Base-by-base conservation (phyloP, 768 basidiomycete species). In the Gymnopilus junonius region DNA sequence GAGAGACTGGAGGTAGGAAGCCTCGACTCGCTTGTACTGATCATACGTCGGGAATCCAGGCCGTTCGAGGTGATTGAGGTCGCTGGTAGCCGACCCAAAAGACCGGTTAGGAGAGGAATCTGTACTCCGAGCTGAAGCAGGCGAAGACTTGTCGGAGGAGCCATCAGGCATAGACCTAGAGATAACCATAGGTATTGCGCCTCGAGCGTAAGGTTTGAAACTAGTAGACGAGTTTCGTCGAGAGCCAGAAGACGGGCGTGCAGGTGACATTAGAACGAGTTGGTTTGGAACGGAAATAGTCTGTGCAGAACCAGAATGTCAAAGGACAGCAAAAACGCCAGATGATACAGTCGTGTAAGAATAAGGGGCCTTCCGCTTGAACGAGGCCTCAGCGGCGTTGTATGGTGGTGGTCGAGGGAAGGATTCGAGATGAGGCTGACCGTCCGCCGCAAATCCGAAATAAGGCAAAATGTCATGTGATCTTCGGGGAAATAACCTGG, bases 31-130 rank as follows among this genome's bases (percentile, higher is more conserved):
- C 51, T 86, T 82, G 76, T 89, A 92, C 53, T 85, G 83, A 8
- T 77, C 80, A 59, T 85, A 84, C 3, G 87, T 83, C 1, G 90
- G 91, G 62, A 91, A 86, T 1, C 88, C 88, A 20, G 81, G 70
- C 7, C 69, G 65, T 37, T 73, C 72, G 43, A 59, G 51, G 27
- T 58, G 60, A 14, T 45, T 56, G 31, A 51, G 32, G 17, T 51
- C 48, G 4, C 27, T 10, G 29, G 48, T 32, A 12, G 45, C 45
- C 27, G 48, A 32, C n/a, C 29, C 20, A n/a, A 51, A 51, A 15
- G 48, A 51, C 27, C 29, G 23, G 20, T 51, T 39, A 55, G 34
- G 23, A 55, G 54, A 27, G 21, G 54, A 39, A 23, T 55, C 37
- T 21, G 54, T 8, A 14, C 39, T 15, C 3, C 21, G 17, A 27